phyloP scores from a whole-genome alignment of 768 basidiomycete species.

The Trametes meyenii region DNA sequence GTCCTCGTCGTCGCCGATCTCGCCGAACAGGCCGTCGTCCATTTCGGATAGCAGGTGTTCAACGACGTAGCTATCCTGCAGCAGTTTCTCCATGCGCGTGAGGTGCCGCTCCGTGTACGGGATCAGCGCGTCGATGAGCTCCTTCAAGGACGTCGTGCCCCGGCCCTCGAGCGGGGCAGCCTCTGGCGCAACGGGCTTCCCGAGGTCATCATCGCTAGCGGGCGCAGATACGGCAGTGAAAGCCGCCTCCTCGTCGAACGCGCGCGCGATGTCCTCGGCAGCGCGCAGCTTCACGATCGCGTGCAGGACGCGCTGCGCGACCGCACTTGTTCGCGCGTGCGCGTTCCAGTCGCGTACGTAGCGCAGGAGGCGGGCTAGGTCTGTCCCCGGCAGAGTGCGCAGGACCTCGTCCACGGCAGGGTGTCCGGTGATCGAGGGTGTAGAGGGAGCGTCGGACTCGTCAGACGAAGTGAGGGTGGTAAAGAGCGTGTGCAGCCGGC shows the following conservation, averaged over 20 bases:
- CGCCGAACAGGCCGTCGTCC: conserved; percentile 74
- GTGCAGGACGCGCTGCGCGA: conserved; percentile 85
- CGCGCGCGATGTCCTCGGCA: conserved; percentile 71
- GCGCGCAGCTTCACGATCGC: conserved; percentile 78
- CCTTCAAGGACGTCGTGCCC: conserved; percentile 49
- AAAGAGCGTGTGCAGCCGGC: conserved; percentile 82
- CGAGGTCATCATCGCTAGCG: conserved; percentile 34
- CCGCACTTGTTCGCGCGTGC: conserved; percentile 80
- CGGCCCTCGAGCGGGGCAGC: conserved; percentile 21
- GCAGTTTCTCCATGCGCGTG: conserved; percentile 76
- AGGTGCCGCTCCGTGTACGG: conserved; percentile 97
- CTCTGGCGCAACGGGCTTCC: conserved; percentile 12
- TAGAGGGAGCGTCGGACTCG: conserved; percentile 11
- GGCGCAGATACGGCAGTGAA: conserved; percentile 15
- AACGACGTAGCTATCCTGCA: conserved; percentile 95
- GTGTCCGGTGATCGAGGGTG: conserved; percentile 62
- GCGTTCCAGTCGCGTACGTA: conserved; percentile 95
- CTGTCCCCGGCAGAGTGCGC: conserved; percentile 65
- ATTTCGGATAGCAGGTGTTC: conserved; percentile 89
- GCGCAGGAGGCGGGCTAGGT: conserved; percentile 78
- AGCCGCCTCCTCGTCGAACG: conserved; percentile 47
- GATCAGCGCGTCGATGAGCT: conserved; percentile 82
- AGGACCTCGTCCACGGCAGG: conserved; percentile 81
- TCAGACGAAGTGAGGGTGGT: conserved; percentile 49
- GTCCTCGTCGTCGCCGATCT: conserved; percentile 49